These are phyloP conservation scores for Colletotrichum sublineola DNA, from an alignment of 2,329 filamentous ascomycete species.

Conservation along the genomic window DNA sequence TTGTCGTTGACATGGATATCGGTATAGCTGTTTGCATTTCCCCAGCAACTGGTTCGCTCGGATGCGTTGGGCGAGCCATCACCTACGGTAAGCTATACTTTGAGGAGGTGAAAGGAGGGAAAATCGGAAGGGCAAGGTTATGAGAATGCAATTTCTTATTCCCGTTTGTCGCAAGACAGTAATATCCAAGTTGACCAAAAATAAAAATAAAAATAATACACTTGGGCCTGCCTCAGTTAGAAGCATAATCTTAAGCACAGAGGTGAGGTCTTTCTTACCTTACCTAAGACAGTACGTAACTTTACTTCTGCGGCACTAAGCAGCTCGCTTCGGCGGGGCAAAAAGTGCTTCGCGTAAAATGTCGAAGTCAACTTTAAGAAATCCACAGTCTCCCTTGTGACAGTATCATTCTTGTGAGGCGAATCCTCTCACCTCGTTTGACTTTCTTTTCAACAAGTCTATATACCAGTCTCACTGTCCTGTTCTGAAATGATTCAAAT, in stretches of 20 bases:
- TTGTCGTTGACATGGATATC: neutral
- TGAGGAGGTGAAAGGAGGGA: neutral
- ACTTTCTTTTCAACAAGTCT: neutral
- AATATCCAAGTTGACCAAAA: neutral
- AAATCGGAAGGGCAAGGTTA: neutral
- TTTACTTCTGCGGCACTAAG: slow-evolving; percentile 8
- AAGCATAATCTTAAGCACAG: too few species aligned
- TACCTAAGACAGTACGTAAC: slow-evolving; percentile 23
- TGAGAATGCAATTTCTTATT: neutral
- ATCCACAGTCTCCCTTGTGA: neutral
- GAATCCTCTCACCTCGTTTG: neutral
- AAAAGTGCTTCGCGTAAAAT: neutral
- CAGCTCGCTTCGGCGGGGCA: slow-evolving; percentile 21
- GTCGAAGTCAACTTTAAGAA: neutral
- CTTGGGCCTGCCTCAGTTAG: neutral
- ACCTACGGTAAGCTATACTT: neutral
- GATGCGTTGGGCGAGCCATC: neutral
- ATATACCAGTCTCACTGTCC: neutral
- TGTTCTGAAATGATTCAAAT: slow-evolving; percentile 33
- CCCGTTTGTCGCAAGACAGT: neutral
- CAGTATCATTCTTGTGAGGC: neutral
- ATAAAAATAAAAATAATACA: neutral
- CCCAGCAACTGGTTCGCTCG: neutral
- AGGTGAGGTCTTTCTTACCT: neutral
- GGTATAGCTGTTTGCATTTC: neutral